Conservation (phyloP, 2,329 filamentous ascomycete species). For the Nigrograna mackinnonii region DNA sequence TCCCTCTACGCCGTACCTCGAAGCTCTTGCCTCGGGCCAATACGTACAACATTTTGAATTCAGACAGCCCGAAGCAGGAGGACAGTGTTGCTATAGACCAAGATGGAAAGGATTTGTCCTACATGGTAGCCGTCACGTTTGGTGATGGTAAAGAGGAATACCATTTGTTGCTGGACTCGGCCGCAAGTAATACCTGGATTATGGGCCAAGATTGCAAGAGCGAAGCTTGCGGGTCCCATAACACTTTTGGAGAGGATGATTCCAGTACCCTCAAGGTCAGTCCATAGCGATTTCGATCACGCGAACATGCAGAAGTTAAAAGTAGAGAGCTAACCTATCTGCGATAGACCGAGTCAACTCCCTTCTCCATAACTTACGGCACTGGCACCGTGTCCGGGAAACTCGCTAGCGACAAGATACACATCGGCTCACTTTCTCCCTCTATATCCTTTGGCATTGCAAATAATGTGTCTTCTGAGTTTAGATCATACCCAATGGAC, state of each 20-base stretch:
- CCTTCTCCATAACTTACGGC: constrained; percentile 75
- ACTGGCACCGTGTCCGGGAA: constrained; percentile 73
- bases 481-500: constrained; percentile 80
- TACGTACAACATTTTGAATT: constrained; percentile 47
- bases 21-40: constrained; percentile 48
- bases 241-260: constrained; percentile 67
- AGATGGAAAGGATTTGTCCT: constrained; percentile 58
- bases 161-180: constrained; percentile 59
- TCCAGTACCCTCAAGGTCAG: constrained; percentile 66
- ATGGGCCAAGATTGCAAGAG: constrained; percentile 73
- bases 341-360: constrained; percentile 48
- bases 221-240: constrained; percentile 69
- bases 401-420: constrained; percentile 68
- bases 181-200: constrained; percentile 75
- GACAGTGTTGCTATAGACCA: constrained; percentile 57
- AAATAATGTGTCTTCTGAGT: constrained; percentile 71
- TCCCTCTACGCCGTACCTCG: constrained; percentile 33
- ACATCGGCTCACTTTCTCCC: constrained; percentile 67
- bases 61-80: constrained; percentile 32
- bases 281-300: too few relatives aligned
- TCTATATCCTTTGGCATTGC: constrained; percentile 74
- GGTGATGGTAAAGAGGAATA: constrained; percentile 55
- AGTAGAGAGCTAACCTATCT: too few relatives aligned
- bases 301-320: too few relatives aligned
- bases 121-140: constrained; percentile 56